Evolutionary conservation across 2,329 filamentous ascomycete genomes (phyloP), one percentile per base, ranked within the genome.

Genomic region (Botryosphaeria dothidea): DNA sequence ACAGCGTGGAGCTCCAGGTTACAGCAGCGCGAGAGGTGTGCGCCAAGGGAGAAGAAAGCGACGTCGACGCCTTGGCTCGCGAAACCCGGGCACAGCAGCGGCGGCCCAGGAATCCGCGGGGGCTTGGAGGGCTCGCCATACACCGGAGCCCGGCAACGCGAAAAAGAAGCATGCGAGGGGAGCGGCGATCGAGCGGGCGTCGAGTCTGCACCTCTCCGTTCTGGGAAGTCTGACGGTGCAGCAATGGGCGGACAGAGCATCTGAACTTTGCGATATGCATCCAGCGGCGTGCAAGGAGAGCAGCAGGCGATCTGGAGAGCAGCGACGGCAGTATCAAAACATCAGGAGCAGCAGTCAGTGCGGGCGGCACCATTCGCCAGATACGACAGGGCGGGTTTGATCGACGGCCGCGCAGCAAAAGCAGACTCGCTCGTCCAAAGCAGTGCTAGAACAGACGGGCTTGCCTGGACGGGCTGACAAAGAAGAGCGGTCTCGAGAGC

Each of bases 401-500:
- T 57, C 51, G 51, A 36, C 51, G 49, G 23, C 5, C 29, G 19
- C 54, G 23, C 23, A 15, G 46, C 46, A 41, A 41, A 41, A 41
- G 38, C 38, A 41, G 38, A n/a, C n/a, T n/a, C n/a, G n/a, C n/a
- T n/a, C n/a, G n/a, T 13, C 7, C 31, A 34, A 11, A 6, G 31
- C 38, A 13, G 11, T 13, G 38, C 38, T 5, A n/a, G 11, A 34
- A 23, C 49, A 52, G 31, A 23, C 23, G 23, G 48, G 34, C 54
- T 9, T 25, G 52, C 13, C n/a, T n/a, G n/a, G n/a, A n/a, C n/a
- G n/a, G 29, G 48, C 48, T 51, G 60, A 62, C 60, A 62, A 52
- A 62, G 60, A 62, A 62, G 60, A 62, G 60, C 60, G 45, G 60
- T 62, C 60, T 25, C 11, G 36, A 58, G 36, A 58, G 36, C 31